Evolutionary conservation across 768 basidiomycete genomes (phyloP), one percentile per base, ranked within the genome.

Genomic region (Boletus rex-veris): DNA sequence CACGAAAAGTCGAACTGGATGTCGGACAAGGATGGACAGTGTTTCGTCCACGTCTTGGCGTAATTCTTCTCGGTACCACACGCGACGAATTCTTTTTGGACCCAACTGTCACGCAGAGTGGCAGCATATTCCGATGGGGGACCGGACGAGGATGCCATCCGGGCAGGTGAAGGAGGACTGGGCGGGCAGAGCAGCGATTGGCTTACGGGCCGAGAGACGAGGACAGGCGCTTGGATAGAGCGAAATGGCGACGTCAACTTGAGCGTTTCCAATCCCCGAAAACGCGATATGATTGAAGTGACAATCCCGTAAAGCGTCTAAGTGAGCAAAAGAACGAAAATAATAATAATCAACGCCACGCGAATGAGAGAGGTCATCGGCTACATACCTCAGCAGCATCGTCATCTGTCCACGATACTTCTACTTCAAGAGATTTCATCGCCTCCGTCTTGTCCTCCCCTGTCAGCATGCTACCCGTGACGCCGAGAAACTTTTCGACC

Each of bases 161-260:
- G 48, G 3, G 52, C 16, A 16, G 52, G 48, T 1, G 67, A 59
- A 9, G 67, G 53, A 10, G 44, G 53, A 4, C 33, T 37, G 1
- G 48, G 44, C n/a, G 35, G 53, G 0, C 24, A 36, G 16, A 56
- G 38, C 2, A 58, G 24, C n/a, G 56, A 50, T 14, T 50, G 10
- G 19, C 41, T 48, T 5, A 48, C 19, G 28, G 28, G 7, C 7
- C 28, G 28, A 4, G 57, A 41, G 7, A n/a, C 4, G 3, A 57
- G 69, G 4, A 53, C 26, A 9, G 55, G 57, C 15, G 67, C 52
- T 42, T 60, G 61, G 3, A 66, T 55, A 2, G 67, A 65, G 8
- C 68, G 68, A 53, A 64, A 71, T 3, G 67, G 68, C 7, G 70
- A 70, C 3, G 68, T 69, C 42, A 69, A 28, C 42, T 69, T 69